phyloP scores from a whole-genome alignment of 441 rosid genomes.

The Populus hybrid region DNA sequence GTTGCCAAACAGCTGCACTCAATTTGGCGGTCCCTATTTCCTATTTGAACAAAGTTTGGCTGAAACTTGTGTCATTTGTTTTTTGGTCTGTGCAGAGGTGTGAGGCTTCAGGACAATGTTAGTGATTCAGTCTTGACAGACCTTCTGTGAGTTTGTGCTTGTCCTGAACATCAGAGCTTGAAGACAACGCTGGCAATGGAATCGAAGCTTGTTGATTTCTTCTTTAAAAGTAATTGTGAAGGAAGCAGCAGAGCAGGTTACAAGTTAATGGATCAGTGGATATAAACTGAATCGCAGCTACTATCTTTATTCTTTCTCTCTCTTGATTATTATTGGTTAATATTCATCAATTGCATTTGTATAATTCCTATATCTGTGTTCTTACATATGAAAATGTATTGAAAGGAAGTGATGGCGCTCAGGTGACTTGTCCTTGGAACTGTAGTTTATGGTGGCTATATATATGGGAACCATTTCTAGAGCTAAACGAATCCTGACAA shows the following conservation, averaged over 20 bases:
- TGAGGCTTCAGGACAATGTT: neutral
- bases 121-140: neutral
- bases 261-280: neutral
- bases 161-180: neutral
- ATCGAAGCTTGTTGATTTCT: neutral
- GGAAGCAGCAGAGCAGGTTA: constrained; percentile 7
- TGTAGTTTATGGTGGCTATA: neutral
- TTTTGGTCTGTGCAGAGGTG: neutral
- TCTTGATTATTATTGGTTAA: neutral
- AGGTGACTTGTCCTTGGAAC: neutral
- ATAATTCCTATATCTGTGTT: neutral
- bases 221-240: neutral
- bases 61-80: neutral
- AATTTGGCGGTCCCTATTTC: neutral
- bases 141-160: constrained; percentile 1
- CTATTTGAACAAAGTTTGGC: neutral
- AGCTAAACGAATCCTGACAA: neutral
- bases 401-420: neutral
- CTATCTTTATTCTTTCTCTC: neutral
- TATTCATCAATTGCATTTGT: neutral
- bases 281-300: neutral
- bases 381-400: neutral
- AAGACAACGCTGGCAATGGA: neutral
- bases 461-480: neutral
- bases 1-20: neutral